These are phyloP conservation scores for Striga asiatica DNA, from an alignment of 257 asterid genomes.

Conservation along the genomic window DNA sequence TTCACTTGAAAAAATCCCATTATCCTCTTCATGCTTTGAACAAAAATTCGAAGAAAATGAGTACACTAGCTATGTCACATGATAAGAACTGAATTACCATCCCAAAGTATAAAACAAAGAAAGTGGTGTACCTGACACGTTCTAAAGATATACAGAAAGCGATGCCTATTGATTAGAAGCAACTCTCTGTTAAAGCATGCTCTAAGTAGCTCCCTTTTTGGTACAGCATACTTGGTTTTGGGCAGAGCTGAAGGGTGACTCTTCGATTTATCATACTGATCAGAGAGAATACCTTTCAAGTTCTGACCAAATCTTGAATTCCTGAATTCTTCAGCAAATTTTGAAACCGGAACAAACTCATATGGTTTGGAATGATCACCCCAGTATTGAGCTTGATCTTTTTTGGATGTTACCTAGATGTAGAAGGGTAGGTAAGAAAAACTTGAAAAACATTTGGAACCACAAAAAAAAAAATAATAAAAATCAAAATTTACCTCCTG, in stretches of 20 bases:
- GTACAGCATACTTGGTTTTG: constrained; percentile 45
- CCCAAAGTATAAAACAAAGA: not conserved
- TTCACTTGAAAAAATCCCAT: not conserved
- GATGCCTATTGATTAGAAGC: constrained; percentile 64
- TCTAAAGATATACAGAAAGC: constrained; percentile 61
- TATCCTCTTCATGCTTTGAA: not conserved
- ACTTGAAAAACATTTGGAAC: not conserved
- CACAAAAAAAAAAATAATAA: not conserved
- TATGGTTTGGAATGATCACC: constrained; percentile 60
- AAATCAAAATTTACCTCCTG: constrained; percentile 50
- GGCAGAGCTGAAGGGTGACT: constrained; percentile 58
- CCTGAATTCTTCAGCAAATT: constrained; percentile 61
- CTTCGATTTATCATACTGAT: constrained; percentile 51
- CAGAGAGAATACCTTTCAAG: constrained; percentile 32
- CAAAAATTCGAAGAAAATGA: not conserved
- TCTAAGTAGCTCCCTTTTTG: constrained; percentile 60
- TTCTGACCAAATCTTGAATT: constrained; percentile 48
- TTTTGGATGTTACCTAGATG: constrained; percentile 62
- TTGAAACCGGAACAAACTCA: constrained; percentile 53
- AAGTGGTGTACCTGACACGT: constrained; percentile 58
- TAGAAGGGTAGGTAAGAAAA: not conserved
- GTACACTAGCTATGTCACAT: not conserved
- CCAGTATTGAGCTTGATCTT: constrained; percentile 92
- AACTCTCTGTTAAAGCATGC: constrained; percentile 72
- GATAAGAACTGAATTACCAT: not conserved